Evolutionary conservation across 352 stramenopile genomes (phyloP).

Genomic region (Globisporangium sylvaticum): DNA sequence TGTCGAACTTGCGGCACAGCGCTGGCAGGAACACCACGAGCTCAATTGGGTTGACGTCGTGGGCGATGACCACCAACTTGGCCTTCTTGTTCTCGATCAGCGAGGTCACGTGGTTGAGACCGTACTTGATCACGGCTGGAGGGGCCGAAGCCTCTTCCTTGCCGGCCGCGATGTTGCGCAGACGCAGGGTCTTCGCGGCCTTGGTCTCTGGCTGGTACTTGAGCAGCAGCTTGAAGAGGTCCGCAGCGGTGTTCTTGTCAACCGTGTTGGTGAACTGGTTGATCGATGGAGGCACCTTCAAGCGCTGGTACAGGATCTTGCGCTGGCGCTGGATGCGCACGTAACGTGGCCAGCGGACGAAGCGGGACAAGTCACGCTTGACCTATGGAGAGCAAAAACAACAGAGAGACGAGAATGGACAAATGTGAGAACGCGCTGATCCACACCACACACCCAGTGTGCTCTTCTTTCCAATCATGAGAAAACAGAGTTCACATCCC

Average conservation of each 20-base stretch:
- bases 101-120: conserved; percentile 99
- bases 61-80: conserved; percentile 98
- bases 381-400: conserved; percentile 51
- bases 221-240: conserved; percentile 98
- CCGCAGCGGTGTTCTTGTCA: conserved; percentile 97
- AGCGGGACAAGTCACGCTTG: conserved; percentile 96
- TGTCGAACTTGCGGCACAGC: conserved; percentile 98
- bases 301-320: conserved; percentile 97
- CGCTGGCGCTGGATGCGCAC: conserved; percentile 98
- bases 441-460: not conserved
- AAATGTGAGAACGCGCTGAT: conserved; percentile 10
- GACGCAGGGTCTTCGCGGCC: conserved; percentile 95
- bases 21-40: conserved; percentile 97
- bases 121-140: conserved; percentile 95
- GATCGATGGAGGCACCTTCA: conserved; percentile 98
- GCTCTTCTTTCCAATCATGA: not conserved
- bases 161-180: conserved; percentile 95
- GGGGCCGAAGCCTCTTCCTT: conserved; percentile 89
- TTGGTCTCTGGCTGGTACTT: conserved; percentile 99
- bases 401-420: conserved; percentile 7
- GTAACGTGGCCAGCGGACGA: conserved; percentile 98
- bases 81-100: conserved; percentile 99
- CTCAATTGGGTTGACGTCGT: conserved; percentile 98
- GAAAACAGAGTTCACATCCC: conserved; percentile 12
- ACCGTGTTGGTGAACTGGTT: conserved; percentile 99